phyloP scores from a whole-genome alignment of 805 yeast species.

The Nakazawaea peltata region DNA sequence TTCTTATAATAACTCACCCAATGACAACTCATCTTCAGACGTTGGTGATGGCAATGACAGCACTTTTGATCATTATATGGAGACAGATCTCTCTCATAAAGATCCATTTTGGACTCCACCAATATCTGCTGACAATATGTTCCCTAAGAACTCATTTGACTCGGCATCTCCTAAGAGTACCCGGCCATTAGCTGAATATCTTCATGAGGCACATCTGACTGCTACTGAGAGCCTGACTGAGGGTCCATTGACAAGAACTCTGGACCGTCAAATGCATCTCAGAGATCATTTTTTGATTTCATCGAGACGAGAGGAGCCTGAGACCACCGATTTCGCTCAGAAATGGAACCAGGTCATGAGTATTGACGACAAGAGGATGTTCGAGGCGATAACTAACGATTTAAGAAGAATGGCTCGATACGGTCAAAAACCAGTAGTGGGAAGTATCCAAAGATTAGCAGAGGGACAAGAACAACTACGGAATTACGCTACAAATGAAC shows the following conservation, averaged over 20 bases:
- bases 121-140: slow-evolving; percentile 4
- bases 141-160: not conserved
- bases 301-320: slow-evolving; percentile 1
- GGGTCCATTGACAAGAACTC: too few species aligned
- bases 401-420: slow-evolving; percentile 19
- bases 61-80: too few species aligned
- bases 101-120: too few species aligned
- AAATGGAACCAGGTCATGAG: slow-evolving; percentile 17
- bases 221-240: too few species aligned
- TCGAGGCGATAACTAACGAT: slow-evolving; percentile 21
- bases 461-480: too few species aligned
- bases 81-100: too few species aligned
- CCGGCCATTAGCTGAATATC: too few species aligned
- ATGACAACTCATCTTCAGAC: too few species aligned
- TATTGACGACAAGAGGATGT: slow-evolving; percentile 17
- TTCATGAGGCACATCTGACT: too few species aligned
- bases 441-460: slow-evolving; percentile 9
- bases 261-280: slow-evolving; percentile 19
- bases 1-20: slow-evolving; percentile 7
- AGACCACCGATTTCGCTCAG: slow-evolving; percentile 1
- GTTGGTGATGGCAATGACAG: too few species aligned
- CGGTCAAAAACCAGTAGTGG: slow-evolving; percentile 19
- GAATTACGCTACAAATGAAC: too few species aligned
- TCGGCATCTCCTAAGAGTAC: too few species aligned
- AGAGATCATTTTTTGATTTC: slow-evolving; percentile 10